A percentile compares a stretch with the other conserved stretches of the same genome.
These are phyloP conservation scores for Hapsidospora chrysogenum DNA, from an alignment of 495 filamentous ascomycete species.

Conservation along the genomic window DNA sequence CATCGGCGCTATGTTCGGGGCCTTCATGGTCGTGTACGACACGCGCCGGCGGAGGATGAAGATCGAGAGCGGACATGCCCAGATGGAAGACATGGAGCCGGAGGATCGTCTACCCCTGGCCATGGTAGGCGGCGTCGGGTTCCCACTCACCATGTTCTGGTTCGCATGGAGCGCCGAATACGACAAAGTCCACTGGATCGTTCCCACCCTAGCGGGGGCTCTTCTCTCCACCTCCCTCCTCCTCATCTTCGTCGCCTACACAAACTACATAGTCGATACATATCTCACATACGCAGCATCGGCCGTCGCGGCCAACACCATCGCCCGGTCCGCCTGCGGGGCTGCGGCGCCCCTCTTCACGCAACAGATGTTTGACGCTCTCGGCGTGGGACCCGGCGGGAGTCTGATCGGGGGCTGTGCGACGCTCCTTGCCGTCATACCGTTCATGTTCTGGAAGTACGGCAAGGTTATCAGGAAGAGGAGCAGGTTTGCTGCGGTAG, in stretches of 20 bases:
- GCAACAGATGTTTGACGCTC: constrained; percentile 37
- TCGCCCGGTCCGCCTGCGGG: constrained; percentile 39
- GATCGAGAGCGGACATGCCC: constrained; percentile 8
- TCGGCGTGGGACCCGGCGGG: constrained; percentile 32
- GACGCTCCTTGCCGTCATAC: constrained; percentile 23
- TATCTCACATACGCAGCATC: constrained; percentile 53
- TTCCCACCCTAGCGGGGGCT: constrained; percentile 24
- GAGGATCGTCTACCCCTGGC: constrained; percentile 27
- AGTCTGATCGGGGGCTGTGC: constrained; percentile 29
- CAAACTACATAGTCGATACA: constrained; percentile 56
- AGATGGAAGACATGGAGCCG: constrained; percentile 7
- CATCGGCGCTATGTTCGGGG: constrained; percentile 23
- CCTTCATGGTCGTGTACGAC: constrained; percentile 18
- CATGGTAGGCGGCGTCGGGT: constrained; percentile 30
- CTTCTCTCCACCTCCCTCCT: too few species aligned
- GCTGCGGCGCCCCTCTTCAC: constrained; percentile 49
- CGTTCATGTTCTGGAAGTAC: constrained; percentile 34
- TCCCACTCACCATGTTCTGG: constrained; percentile 35
- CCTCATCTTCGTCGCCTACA: constrained; percentile 28
- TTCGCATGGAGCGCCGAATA: constrained; percentile 29
- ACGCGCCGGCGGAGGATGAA: constrained; percentile 10
- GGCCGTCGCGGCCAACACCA: constrained; percentile 46
- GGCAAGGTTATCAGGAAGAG: constrained; percentile 26
- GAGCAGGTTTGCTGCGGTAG: constrained; percentile 19
- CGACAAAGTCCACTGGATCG: constrained; percentile 25